Conservation (phyloP, 1,139 yeast genomes). For the Pichia sp. region DNA sequence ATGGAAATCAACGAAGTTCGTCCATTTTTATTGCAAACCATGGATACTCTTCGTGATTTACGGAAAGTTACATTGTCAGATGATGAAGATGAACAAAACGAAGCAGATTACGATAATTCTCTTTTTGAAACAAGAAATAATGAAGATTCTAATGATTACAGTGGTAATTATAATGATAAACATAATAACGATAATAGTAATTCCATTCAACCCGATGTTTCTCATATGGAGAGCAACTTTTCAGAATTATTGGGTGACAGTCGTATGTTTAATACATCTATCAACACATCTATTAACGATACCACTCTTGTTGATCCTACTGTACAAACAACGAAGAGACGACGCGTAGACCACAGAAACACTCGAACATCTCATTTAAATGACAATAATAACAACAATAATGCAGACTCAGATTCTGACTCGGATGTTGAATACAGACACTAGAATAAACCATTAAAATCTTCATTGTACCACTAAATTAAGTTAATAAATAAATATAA, state of each 20-base stretch:
- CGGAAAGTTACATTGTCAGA: conserved; percentile 23
- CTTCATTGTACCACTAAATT: too few species aligned
- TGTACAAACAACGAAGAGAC: conserved; percentile 7
- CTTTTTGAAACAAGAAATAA: too few species aligned
- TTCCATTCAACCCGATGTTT: too few species aligned
- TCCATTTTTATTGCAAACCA: conserved; percentile 70
- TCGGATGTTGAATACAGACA: conserved; percentile 11
- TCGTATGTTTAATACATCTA: not conserved
- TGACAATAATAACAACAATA: not conserved
- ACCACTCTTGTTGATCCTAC: conserved; percentile 6
- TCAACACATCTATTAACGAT: conserved; percentile 2
- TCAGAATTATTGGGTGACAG: not conserved
- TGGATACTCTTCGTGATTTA: conserved; percentile 54
- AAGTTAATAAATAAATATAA: not conserved
- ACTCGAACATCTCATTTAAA: not conserved
- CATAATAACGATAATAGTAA: too few species aligned
- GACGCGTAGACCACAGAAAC: conserved; percentile 4
- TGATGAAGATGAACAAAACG: conserved; percentile 14
- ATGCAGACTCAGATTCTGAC: conserved; percentile 6
- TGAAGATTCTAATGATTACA: too few species aligned
- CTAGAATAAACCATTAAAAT: not conserved
- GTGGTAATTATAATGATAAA: too few species aligned
- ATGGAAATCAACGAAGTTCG: conserved; percentile 85
- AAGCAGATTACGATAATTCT: not conserved
- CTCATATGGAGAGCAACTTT: not conserved